These are phyloP conservation scores for Oryza nivara DNA, from an alignment of 176 grass and related monocot genomes.

Conservation along the genomic window DNA sequence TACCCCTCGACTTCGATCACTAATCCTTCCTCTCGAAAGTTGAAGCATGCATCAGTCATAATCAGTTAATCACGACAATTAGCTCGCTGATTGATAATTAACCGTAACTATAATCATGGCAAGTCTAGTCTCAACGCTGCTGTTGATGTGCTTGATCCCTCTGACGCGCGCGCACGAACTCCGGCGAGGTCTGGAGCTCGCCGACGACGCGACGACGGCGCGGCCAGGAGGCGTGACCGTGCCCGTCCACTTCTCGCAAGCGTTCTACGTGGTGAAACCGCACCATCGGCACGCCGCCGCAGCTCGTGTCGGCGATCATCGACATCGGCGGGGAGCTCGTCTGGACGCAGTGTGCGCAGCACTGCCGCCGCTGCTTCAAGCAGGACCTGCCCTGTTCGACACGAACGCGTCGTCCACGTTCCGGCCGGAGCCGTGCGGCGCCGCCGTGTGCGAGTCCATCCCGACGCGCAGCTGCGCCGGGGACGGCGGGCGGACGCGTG, in stretches of 20 bases:
- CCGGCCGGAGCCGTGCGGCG: neutral
- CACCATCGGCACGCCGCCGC: neutral
- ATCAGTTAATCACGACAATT: too few species aligned
- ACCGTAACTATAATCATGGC: neutral
- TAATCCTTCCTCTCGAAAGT: too few species aligned
- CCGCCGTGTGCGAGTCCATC: neutral
- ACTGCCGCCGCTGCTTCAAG: neutral
- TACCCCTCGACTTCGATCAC: too few species aligned
- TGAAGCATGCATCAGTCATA: too few species aligned
- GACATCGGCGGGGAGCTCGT: neutral
- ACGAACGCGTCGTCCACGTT: neutral
- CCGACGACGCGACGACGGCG: neutral
- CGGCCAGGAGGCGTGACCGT: neutral
- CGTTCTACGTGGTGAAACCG: neutral
- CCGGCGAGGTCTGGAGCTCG: neutral
- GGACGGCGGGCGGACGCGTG: neutral
- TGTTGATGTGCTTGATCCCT: neutral
- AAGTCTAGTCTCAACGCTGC: neutral
- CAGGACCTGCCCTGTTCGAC: neutral
- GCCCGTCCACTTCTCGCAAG: neutral
- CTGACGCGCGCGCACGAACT: neutral
- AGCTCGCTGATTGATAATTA: too few species aligned
- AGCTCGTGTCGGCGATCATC: neutral
- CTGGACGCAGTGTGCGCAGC: neutral
- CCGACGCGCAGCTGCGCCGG: neutral